Conservation (phyloP, 108 stramenopile species). For the Nannochloropsis granulata region DNA sequence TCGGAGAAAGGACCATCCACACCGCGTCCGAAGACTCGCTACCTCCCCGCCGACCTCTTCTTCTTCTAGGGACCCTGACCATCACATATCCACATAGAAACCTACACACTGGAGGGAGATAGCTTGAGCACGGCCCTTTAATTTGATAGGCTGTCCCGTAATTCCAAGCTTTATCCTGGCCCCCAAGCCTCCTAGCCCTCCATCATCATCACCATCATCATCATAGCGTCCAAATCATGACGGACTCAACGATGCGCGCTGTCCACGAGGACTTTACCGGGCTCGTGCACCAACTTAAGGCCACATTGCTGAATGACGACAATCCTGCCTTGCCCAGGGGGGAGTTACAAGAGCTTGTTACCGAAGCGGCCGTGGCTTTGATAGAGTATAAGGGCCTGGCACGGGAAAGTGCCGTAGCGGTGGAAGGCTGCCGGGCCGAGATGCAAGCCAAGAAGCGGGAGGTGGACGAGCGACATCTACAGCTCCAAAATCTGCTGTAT, state of each 20-base stretch:
- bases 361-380: not conserved
- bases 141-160: too few relatives aligned
- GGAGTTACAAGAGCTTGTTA: not conserved
- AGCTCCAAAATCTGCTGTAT: conserved; percentile 36
- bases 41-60: too few relatives aligned
- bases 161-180: too few relatives aligned
- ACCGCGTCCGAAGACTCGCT: too few relatives aligned
- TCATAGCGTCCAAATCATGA: not conserved
- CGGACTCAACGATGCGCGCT: not conserved
- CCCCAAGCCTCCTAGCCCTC: too few relatives aligned
- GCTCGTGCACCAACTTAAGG: not conserved
- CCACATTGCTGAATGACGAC: not conserved
- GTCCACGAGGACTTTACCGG: not conserved
- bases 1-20: too few relatives aligned
- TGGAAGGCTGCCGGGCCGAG: not conserved
- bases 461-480: conserved; percentile 21
- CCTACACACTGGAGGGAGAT: too few relatives aligned
- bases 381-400: not conserved
- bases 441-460: not conserved
- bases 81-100: too few relatives aligned
- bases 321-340: not conserved
- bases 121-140: too few relatives aligned
- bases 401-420: not conserved
- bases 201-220: too few relatives aligned
- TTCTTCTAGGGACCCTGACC: too few relatives aligned